A percentile compares a stretch with the other conserved stretches of the same genome.
These are phyloP conservation scores for Aegilops umbellulata DNA, from an alignment of 176 grass and related monocot genomes.

Conservation along the genomic window DNA sequence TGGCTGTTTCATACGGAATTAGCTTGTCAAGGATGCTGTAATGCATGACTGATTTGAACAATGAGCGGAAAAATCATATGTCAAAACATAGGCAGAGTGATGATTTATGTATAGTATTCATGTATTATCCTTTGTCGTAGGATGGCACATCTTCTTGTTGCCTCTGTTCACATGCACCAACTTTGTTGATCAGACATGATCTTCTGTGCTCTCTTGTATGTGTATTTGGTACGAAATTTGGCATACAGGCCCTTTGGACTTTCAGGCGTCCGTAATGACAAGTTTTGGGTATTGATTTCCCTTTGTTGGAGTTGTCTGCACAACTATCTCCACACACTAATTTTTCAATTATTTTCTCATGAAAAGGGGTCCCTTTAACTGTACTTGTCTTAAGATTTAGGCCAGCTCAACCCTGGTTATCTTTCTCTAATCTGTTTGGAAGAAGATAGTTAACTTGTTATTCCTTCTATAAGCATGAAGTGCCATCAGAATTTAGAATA, in stretches of 20 bases:
- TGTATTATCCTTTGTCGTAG: neutral
- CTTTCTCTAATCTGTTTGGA: neutral
- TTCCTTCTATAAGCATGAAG: slow-evolving; percentile 3
- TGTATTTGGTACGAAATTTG: neutral
- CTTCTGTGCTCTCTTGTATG: neutral
- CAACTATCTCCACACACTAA: neutral
- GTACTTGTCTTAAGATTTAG: neutral
- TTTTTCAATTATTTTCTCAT: neutral
- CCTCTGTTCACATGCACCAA: neutral
- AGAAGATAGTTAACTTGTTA: neutral
- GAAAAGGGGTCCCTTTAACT: neutral
- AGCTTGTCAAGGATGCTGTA: neutral
- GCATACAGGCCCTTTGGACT: neutral
- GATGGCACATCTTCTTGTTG: neutral
- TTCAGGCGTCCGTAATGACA: neutral
- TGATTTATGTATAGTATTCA: neutral
- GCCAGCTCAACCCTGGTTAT: neutral
- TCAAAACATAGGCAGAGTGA: neutral
- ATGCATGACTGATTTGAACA: neutral
- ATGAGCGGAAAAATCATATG: neutral
- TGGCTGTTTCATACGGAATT: neutral
- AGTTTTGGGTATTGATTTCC: no score
- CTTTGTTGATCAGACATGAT: neutral
- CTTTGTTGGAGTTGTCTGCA: neutral
- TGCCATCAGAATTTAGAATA: neutral